Conservation (phyloP, 2,329 filamentous ascomycete species). For the Fusarium burgessii region DNA sequence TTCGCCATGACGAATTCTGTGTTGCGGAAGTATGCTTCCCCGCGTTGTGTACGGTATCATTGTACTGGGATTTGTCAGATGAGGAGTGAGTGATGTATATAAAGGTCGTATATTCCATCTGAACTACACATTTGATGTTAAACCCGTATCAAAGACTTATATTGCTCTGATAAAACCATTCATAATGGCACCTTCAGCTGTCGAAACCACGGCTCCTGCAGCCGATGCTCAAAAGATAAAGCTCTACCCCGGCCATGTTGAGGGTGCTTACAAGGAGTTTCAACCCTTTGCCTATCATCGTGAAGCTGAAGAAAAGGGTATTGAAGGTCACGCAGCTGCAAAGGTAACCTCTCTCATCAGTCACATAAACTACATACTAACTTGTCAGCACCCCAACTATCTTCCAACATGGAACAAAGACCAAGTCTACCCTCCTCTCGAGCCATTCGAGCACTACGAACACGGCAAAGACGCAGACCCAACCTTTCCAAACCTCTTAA, state of each 20-base stretch:
- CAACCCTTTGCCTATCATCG: constrained; percentile 34
- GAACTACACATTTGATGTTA: not conserved
- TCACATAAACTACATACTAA: rapidly evolving
- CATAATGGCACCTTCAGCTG: constrained; percentile 45
- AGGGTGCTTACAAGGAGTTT: constrained; percentile 45
- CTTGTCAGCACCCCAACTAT: constrained; percentile 74
- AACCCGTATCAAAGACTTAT: not conserved
- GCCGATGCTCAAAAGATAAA: constrained; percentile 40
- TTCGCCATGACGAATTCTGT: constrained; percentile 17
- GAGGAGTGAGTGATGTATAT: constrained; percentile 25
- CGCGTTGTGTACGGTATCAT: constrained; percentile 3
- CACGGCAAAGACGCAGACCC: constrained; percentile 81
- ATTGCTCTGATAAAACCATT: not conserved
- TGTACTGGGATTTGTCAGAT: not conserved
- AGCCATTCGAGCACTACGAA: constrained; percentile 78
- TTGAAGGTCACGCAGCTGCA: constrained; percentile 38
- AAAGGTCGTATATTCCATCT: constrained; percentile 12
- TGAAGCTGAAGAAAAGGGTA: constrained; percentile 40
- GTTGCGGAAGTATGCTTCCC: constrained; percentile 17
- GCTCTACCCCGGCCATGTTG: constrained; percentile 46
- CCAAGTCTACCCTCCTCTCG: constrained; percentile 73
- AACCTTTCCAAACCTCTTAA: constrained; percentile 75
- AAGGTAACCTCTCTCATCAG: constrained; percentile 19
- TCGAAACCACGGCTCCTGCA: constrained; percentile 32
- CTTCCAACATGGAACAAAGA: constrained; percentile 77